Percentiles rank a stretch among this genome's conserved stretches.
Conservation (phyloP, 1,139 yeast genomes). For the Groenewaldozyma auringiensis region DNA sequence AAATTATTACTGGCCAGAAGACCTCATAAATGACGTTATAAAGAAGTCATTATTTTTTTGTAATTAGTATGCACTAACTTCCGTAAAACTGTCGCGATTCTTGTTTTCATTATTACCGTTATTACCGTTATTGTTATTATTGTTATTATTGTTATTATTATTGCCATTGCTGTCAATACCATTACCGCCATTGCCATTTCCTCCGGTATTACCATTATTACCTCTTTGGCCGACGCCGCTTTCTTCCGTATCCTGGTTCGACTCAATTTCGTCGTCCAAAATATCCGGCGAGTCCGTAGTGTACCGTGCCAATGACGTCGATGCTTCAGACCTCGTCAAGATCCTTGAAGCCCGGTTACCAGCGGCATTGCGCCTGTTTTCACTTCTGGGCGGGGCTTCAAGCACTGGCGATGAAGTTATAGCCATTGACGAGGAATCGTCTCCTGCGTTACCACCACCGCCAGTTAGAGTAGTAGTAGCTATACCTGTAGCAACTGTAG, state of each 20-base stretch:
- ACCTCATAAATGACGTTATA: neutral
- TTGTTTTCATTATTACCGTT: constrained; percentile 2
- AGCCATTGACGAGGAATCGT: neutral
- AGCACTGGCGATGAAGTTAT: neutral
- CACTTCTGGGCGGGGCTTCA: constrained; percentile 1
- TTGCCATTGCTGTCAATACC: constrained; percentile 16
- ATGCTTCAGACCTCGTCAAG: neutral
- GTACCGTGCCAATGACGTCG: neutral
- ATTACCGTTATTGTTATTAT: neutral
- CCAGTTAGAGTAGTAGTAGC: neutral
- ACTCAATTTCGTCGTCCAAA: neutral
- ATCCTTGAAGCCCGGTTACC: neutral
- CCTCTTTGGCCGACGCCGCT: neutral
- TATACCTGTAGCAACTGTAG: neutral
- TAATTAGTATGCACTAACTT: constrained; percentile 25
- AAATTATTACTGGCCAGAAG: neutral
- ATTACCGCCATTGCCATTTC: constrained; percentile 13
- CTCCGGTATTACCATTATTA: constrained; percentile 9
- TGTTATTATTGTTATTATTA: constrained; percentile 1
- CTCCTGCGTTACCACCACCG: neutral
- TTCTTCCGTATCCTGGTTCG: neutral
- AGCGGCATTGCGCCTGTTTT: neutral
- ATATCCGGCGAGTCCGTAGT: neutral
- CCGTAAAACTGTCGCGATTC: constrained; percentile 25
- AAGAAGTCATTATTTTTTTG: too few species aligned